Percentiles rank a stretch among this genome's conserved stretches.
Conservation (phyloP, 2,329 filamentous ascomycete species). For the Fusarium papillatum region DNA sequence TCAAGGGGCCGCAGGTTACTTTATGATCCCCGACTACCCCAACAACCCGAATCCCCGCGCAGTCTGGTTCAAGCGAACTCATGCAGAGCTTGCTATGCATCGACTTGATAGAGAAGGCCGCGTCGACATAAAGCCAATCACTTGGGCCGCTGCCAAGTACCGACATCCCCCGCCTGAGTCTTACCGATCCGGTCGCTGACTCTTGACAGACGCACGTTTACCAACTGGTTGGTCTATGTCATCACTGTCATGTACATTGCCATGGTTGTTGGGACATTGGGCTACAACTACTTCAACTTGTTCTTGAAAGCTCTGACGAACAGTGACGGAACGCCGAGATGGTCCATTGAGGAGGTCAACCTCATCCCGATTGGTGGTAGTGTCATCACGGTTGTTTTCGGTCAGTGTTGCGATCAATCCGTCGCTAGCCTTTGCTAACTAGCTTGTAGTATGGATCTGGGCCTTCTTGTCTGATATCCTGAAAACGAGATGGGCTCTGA, state of each 20-base stretch:
- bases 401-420: conserved; percentile 9
- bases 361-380: conserved; percentile 61
- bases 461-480: conserved; percentile 63
- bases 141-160: conserved; percentile 41
- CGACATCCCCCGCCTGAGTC: background rate
- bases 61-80: conserved; percentile 45
- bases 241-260: background rate
- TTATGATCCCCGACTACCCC: conserved; percentile 52
- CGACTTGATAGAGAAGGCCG: conserved; percentile 43
- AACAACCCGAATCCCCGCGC: conserved; percentile 44
- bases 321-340: conserved; percentile 42
- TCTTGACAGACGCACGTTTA: background rate
- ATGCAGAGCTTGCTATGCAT: conserved; percentile 44
- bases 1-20: conserved; percentile 49
- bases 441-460: conserved; percentile 64
- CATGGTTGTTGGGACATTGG: conserved; percentile 7
- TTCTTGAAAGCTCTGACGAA: conserved; percentile 47
- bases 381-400: conserved; percentile 56
- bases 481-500: conserved; percentile 63
- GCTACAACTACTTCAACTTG: conserved; percentile 47
- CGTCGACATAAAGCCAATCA: conserved; percentile 38
- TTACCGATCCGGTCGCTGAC: background rate
- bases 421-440: background rate
- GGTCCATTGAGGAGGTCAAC: conserved; percentile 59
- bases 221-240: conserved; percentile 23